Base-by-base conservation (phyloP, 140 eudicot genomes). In the Erigeron philadelphicus region DNA sequence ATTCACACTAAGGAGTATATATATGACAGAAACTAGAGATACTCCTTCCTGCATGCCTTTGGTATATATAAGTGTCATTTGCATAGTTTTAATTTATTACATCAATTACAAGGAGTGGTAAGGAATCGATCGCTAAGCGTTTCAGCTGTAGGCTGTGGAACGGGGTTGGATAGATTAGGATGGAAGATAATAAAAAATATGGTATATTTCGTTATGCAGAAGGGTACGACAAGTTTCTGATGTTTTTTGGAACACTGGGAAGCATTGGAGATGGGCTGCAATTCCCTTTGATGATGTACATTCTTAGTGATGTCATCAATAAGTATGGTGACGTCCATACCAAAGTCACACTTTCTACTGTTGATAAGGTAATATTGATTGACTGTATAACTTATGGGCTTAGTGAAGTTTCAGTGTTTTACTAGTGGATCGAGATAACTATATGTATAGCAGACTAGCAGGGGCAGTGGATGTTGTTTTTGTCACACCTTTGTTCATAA, bases 211-310 rank as follows among this genome's bases (percentile, higher is more conserved):
- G 77, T 38, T 82, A 46, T 43, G 87, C 84, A 6, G 84, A 82
- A 46, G 73, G 77, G 43, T 25, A 45, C 18, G 87, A 82, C 73
- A 82, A 79, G 67, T 64, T 79, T 68, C 64, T 82, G 23, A 82
- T 82, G 87, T 61, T 82, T 72, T 68, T 54, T 40, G 87, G 87
- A 13, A 68, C 68, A 9, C 56, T 82, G 13, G 87, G 82, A 44
- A 79, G 84, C 75, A 68, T 79, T 17, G 80, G 84, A 44, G 87
- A 83, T 69, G 84, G 84, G 40, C 42, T 79, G 61, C 87, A 82
- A 64, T 19, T 76, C 43, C 86, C 86, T 40, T 79, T 82, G 11
- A 82, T 64, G 74, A 82, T 79, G 87, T 82, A 48, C 40, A 77
- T 82, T 48, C 84, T 82, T 18, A 82, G 84, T 41, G 65, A 62